A percentile compares a stretch with the other conserved stretches of the same genome.
Conservation (phyloP, 768 basidiomycete genomes). For the Galerina marginata region DNA sequence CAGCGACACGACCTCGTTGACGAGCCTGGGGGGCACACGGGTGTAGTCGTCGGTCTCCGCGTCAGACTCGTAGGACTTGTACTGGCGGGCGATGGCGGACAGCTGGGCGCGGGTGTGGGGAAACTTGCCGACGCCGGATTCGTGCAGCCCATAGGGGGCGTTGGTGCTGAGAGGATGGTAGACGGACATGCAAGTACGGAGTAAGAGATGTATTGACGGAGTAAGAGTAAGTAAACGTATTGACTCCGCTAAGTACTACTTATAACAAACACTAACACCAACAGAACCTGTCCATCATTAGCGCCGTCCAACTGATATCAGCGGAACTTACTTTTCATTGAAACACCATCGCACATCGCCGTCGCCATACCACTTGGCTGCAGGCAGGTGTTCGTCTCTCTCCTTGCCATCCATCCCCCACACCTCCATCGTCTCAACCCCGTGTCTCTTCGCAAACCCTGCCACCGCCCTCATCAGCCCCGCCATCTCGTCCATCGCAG, state of each 20-base stretch:
- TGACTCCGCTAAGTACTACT: too few species aligned
- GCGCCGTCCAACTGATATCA: too few species aligned
- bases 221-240: too few species aligned
- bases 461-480: slow-evolving; percentile 37
- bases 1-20: slow-evolving; percentile 73
- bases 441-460: slow-evolving; percentile 26
- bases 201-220: too few species aligned
- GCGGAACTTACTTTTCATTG: slow-evolving; percentile 29
- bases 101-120: slow-evolving; percentile 87
- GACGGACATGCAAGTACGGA: not conserved
- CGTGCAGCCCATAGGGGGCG: slow-evolving; percentile 16
- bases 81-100: slow-evolving; percentile 71
- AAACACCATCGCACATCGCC: slow-evolving; percentile 24
- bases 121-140: slow-evolving; percentile 50
- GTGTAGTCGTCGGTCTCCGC: slow-evolving; percentile 55
- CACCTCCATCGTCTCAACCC: slow-evolving; percentile 44
- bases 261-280: too few species aligned
- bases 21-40: slow-evolving; percentile 62
- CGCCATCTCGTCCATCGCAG: slow-evolving; percentile 31
- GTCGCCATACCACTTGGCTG: slow-evolving; percentile 50
- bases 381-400: slow-evolving; percentile 45
- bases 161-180: slow-evolving; percentile 25
- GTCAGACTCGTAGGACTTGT: slow-evolving; percentile 68
- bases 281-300: too few species aligned
- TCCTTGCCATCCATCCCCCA: slow-evolving; percentile 46